Percentiles rank a stretch among this genome's conserved stretches.
Evolutionary conservation across 2,329 filamentous ascomycete genomes (phyloP).

Genomic region (Meredithiella fracta): DNA sequence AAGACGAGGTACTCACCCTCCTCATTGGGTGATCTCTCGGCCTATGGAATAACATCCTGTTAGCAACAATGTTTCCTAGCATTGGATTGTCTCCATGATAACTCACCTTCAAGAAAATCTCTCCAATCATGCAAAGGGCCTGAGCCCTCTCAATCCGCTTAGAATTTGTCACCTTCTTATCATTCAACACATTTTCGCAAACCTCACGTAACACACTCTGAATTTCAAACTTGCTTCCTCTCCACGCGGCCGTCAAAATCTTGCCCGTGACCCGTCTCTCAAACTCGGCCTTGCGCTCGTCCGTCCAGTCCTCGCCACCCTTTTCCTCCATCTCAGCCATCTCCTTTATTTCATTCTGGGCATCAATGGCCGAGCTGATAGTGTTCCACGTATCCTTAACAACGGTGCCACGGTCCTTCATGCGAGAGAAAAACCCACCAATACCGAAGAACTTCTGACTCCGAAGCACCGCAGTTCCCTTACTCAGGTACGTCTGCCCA

Average conservation of each 20-base stretch:
- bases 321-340: slow-evolving; percentile 93
- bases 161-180: slow-evolving; percentile 58
- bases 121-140: slow-evolving; percentile 73
- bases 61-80: neutral
- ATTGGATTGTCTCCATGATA: neutral
- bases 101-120: slow-evolving; percentile 71
- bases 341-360: slow-evolving; percentile 96
- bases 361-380: slow-evolving; percentile 88
- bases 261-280: slow-evolving; percentile 93
- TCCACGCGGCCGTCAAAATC: slow-evolving; percentile 92
- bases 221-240: slow-evolving; percentile 94
- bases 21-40: slow-evolving; percentile 78
- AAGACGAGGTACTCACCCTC: slow-evolving; percentile 98
- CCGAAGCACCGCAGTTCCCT: slow-evolving; percentile 75
- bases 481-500: slow-evolving; percentile 75
- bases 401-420: slow-evolving; percentile 91
- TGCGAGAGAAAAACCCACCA: slow-evolving; percentile 77
- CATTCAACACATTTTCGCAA: slow-evolving; percentile 71
- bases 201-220: slow-evolving; percentile 90
- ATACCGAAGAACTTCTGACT: slow-evolving; percentile 96
- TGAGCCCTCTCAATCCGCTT: slow-evolving; percentile 88
- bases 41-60: slow-evolving; percentile 32
- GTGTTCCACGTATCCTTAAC: slow-evolving; percentile 99
- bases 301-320: slow-evolving; percentile 94
- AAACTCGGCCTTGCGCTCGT: slow-evolving; percentile 90